Evolutionary conservation across 1,284 basidiomycete genomes (phyloP).

Genomic region (Rugosomyces carneus): DNA sequence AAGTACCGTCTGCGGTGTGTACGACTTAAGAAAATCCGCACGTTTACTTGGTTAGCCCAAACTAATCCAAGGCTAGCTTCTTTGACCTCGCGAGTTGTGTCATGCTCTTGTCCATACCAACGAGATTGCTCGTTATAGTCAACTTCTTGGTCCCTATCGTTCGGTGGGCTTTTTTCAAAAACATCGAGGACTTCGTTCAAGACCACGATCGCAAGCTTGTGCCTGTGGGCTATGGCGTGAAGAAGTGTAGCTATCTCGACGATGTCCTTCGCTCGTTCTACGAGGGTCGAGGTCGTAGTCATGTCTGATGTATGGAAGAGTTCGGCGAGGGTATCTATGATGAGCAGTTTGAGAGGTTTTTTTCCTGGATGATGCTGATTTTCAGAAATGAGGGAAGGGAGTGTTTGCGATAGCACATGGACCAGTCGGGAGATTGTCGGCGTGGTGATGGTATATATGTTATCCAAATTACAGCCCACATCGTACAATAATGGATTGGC

Average conservation of each 20-base stretch:
- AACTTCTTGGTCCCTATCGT: conserved; percentile 30
- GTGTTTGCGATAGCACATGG: conserved; percentile 54
- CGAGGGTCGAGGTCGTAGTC: conserved; percentile 51
- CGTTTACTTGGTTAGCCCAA: conserved; percentile 89
- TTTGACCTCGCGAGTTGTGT: conserved; percentile 50
- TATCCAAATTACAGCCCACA: conserved; percentile 46
- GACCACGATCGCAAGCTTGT: conserved; percentile 71
- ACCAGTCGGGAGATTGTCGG: conserved; percentile 60
- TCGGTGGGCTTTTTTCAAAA: conserved; percentile 36
- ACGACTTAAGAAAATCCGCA: conserved; percentile 74
- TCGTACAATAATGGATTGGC: conserved; percentile 43
- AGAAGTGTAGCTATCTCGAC: conserved; percentile 61
- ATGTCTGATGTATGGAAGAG: conserved; percentile 62
- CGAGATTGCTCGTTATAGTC: conserved; percentile 70
- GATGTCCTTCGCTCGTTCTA: conserved; percentile 66
- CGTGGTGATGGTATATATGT: conserved; percentile 62
- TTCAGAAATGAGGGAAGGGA: conserved; percentile 54
- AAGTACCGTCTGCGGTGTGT: conserved; percentile 65
- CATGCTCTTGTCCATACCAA: conserved; percentile 68
- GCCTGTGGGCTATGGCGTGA: conserved; percentile 58
- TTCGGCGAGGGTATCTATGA: conserved; percentile 81
- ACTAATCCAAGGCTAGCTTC: conserved; percentile 82
- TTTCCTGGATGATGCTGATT: conserved; percentile 21
- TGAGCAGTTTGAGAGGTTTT: conserved; percentile 61
- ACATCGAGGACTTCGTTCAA: conserved; percentile 85